phyloP scores from a whole-genome alignment of 177 flowering plant species.

The Vitis hybrid region DNA sequence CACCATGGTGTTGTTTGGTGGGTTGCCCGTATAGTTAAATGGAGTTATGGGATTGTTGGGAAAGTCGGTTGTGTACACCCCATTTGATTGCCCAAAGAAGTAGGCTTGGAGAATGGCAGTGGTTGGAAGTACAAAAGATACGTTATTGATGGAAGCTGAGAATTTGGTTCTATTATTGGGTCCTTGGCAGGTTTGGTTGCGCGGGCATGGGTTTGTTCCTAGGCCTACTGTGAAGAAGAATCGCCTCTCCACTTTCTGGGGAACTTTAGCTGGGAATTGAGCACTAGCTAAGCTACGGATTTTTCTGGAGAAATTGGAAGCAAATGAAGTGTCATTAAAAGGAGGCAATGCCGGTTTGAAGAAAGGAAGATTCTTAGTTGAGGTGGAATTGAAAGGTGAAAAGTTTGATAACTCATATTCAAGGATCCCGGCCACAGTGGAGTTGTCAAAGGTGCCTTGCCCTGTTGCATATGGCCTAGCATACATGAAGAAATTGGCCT shows the following conservation, averaged over 20 bases:
- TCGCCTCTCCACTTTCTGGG: constrained; percentile 27
- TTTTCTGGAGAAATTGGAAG: constrained; percentile 29
- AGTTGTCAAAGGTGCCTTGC: constrained; percentile 39
- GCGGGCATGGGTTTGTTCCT: constrained; percentile 40
- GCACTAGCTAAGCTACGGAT: constrained; percentile 38
- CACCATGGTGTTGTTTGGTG: constrained; percentile 46
- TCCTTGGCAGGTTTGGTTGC: constrained; percentile 46
- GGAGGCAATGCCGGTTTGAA: constrained; percentile 37
- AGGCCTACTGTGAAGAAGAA: constrained; percentile 46
- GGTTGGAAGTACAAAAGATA: constrained; percentile 38
- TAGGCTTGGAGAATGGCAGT: constrained; percentile 52
- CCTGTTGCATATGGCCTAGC: constrained; percentile 46
- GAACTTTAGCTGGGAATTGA: constrained; percentile 41
- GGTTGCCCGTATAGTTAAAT: constrained; percentile 52
- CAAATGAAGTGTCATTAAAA: constrained; percentile 47
- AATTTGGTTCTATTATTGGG: constrained; percentile 42
- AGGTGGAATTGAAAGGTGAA: not conserved
- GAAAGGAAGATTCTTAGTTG: constrained; percentile 26
- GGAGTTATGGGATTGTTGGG: constrained; percentile 27
- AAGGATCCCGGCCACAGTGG: constrained; percentile 39
- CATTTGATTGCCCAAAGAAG: constrained; percentile 33
- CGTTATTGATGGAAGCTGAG: constrained; percentile 52
- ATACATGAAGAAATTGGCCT: constrained; percentile 38
- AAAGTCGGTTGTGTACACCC: constrained; percentile 47
- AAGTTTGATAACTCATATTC: constrained; percentile 18